phyloP scores from a whole-genome alignment of 1,284 basidiomycete genomes.

The Bondarzewia mesenterica region DNA sequence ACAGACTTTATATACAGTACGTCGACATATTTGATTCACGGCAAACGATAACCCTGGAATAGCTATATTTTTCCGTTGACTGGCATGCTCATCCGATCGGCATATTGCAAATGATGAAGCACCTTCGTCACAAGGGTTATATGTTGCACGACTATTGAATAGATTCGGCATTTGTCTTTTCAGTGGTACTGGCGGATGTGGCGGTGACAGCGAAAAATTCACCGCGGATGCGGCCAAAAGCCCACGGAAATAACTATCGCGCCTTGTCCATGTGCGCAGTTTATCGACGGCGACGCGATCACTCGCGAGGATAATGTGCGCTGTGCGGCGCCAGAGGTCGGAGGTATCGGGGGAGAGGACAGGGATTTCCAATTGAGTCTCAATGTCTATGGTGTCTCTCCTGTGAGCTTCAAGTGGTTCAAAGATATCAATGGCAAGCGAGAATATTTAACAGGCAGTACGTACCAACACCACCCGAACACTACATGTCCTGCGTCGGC shows the following conservation, averaged over 20 bases:
- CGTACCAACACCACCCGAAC: constrained; percentile 42
- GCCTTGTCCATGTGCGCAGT: constrained; percentile 75
- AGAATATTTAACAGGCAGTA: constrained; percentile 57
- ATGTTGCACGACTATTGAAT: too few species aligned
- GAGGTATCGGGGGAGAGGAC: constrained; percentile 42
- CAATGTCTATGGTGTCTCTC: constrained; percentile 70
- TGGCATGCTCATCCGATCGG: too few species aligned
- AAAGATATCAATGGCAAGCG: constrained; percentile 54
- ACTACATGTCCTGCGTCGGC: constrained; percentile 70
- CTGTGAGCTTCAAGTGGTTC: constrained; percentile 72
- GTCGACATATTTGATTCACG: too few species aligned
- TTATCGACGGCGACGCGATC: constrained; percentile 37
- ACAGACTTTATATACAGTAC: too few species aligned
- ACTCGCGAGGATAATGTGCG: constrained; percentile 41
- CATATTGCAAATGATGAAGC: too few species aligned
- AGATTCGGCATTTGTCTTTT: too few species aligned
- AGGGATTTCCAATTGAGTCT: constrained; percentile 58
- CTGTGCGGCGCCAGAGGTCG: constrained; percentile 38
- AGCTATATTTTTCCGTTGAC: too few species aligned
- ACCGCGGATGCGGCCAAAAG: too few species aligned
- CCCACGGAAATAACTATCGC: constrained; percentile 68
- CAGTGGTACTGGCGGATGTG: too few species aligned
- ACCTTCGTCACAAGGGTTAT: too few species aligned
- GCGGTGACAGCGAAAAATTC: too few species aligned
- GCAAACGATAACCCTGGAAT: too few species aligned